phyloP scores from a whole-genome alignment of 2,329 filamentous ascomycete species.

The Leptodontidium sp. region DNA sequence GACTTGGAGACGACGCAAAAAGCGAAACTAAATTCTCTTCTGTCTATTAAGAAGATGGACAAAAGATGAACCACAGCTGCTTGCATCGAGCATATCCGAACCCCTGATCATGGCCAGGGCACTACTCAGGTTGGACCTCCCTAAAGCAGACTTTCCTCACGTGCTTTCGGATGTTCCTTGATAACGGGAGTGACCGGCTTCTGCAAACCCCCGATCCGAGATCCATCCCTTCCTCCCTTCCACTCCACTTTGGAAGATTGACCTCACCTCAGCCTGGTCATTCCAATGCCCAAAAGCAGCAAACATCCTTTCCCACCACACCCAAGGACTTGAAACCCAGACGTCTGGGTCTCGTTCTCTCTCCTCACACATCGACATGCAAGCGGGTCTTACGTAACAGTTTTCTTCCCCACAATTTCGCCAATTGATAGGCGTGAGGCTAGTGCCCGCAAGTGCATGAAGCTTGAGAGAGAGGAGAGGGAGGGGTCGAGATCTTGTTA shows the following conservation, averaged over 20 bases:
- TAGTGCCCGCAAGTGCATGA: constrained; percentile 15
- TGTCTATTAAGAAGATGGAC: too few species aligned
- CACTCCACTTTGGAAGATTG: too few species aligned
- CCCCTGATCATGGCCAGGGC: too few species aligned
- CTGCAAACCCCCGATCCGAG: neutral
- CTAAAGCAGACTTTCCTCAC: constrained; percentile 19
- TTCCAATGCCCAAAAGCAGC: constrained; percentile 25
- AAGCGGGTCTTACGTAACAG: constrained; percentile 27
- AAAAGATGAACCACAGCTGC: too few species aligned
- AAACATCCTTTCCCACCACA: neutral
- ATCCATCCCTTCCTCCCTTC: neutral
- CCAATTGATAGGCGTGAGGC: constrained; percentile 15
- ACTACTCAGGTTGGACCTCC: constrained; percentile 17
- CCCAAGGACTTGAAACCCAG: constrained; percentile 1
- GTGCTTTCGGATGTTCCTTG: neutral
- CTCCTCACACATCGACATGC: neutral
- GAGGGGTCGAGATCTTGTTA: neutral
- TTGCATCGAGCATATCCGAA: too few species aligned
- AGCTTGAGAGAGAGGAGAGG: constrained; percentile 2
- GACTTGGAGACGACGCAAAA: too few species aligned
- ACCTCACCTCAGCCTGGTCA: constrained; percentile 14
- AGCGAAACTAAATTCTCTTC: too few species aligned
- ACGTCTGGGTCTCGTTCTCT: neutral
- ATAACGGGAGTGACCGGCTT: too few species aligned
- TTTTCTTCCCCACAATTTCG: constrained; percentile 28